Base-by-base conservation (phyloP, 192 early-diverging fungal genomes). In the Allomyces arbusculus region DNA sequence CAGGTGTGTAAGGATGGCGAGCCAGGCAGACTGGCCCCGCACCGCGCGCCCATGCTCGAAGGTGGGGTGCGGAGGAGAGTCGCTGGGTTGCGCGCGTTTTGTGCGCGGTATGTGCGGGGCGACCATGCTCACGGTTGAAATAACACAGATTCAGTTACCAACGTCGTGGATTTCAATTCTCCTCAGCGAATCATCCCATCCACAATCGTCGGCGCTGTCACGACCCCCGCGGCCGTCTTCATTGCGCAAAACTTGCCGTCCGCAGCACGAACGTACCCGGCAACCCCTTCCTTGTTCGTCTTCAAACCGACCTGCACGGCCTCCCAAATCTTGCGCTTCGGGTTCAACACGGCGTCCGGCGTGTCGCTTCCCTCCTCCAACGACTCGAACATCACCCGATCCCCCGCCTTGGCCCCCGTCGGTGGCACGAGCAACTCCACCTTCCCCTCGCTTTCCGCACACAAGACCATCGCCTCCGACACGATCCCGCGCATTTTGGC, bases 281-380 rank as follows among this genome's bases (percentile, higher is more conserved):
- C 26, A 28, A 28, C 26, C 26, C 26, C 26, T 68, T 87, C 82
- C 26, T 83, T 79, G 66, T 82, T 79, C 24, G 88, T 91, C 66
- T 84, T 81, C 61, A 89, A 77, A 11, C 85, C 88, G 25, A 92
- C 90, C 80, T 97, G 94, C 63, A 99, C 89, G 26, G 91, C 89
- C 72, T 99, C 95, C 82, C 85, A 99, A 67, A 94, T 84, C 81
- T 98, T 98, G 82, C 91, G 91, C 82, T 98, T 98, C 67, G 95
- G 93, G 74, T 95, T 95, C 66, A 98, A 82, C 33, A 88, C 80
- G 66, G 80, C 85, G 69, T 95, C 92, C 26, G 95, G 92, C 26
- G 61, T 74, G 67, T 79, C 85, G 63, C 78, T 78, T 69, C 26
- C 26, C 26, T 87, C 89, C 81, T 92, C 86, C 69, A 86, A 85